These are phyloP conservation scores for Medicago ruthenica DNA, from an alignment of 306 rosid species.

Conservation along the genomic window DNA sequence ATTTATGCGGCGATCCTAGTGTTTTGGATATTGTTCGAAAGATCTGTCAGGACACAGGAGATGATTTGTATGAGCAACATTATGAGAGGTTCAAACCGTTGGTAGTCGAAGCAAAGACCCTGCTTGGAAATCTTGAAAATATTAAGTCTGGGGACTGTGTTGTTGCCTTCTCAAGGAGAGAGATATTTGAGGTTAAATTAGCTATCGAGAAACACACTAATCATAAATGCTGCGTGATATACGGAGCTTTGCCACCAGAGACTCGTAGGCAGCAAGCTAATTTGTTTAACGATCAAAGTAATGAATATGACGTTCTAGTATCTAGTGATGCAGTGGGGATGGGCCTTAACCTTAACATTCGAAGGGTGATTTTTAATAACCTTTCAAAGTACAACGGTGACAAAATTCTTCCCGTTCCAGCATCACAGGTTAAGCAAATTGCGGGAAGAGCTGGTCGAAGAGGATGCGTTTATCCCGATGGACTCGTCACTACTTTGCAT, in stretches of 20 bases:
- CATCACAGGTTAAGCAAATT: conserved; percentile 93
- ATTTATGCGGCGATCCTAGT: conserved; percentile 83
- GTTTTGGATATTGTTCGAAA: conserved; percentile 73
- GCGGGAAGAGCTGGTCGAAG: conserved; percentile 98
- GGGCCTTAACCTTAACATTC: conserved; percentile 92
- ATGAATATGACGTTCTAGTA: conserved; percentile 83
- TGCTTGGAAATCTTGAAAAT: conserved; percentile 75
- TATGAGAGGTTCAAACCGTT: conserved; percentile 92
- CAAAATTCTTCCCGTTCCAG: conserved; percentile 79
- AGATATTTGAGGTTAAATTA: conserved; percentile 88
- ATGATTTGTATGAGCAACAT: conserved; percentile 73
- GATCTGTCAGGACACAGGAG: conserved; percentile 80
- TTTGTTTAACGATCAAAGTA: conserved; percentile 80
- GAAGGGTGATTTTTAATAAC: conserved; percentile 85
- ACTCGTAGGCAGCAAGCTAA: conserved; percentile 89
- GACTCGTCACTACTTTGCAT: conserved; percentile 81
- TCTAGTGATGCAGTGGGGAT: conserved; percentile 98
- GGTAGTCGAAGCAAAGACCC: conserved; percentile 92
- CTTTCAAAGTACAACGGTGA: conserved; percentile 89
- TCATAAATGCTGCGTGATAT: conserved; percentile 85
- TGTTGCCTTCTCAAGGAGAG: conserved; percentile 95
- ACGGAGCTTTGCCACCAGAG: conserved; percentile 93
- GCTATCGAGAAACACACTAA: conserved; percentile 83
- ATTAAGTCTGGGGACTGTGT: conserved; percentile 93
- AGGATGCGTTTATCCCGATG: conserved; percentile 88